phyloP scores from a whole-genome alignment of 768 basidiomycete species.

The Leucocoprinus leucothites region DNA sequence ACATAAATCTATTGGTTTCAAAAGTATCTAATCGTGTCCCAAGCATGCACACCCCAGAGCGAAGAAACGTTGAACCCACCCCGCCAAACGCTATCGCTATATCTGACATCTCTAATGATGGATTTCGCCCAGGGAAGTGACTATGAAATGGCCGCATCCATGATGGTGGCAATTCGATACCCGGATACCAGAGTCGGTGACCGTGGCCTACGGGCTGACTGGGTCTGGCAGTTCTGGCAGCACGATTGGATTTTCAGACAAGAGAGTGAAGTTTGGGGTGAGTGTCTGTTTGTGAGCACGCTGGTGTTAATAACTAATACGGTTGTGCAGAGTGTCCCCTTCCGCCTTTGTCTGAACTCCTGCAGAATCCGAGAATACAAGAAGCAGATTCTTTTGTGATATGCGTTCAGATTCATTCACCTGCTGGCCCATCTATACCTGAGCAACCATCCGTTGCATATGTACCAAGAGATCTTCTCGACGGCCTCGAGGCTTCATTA shows the following conservation, averaged over 20 bases:
- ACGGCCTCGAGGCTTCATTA: conserved; percentile 66
- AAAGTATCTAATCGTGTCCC: conserved; percentile 8
- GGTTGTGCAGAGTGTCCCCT: conserved; percentile 51
- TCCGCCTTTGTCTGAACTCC: conserved; percentile 56
- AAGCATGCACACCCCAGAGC: conserved; percentile 22
- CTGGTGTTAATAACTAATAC: not conserved
- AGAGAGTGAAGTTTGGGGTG: conserved; percentile 75
- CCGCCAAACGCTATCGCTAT: conserved; percentile 53
- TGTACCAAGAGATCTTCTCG: conserved; percentile 63
- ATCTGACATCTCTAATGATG: conserved; percentile 61
- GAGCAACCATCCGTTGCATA: conserved; percentile 64
- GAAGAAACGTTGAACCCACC: conserved; percentile 19
- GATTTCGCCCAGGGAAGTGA: conserved; percentile 55
- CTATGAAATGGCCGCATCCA: conserved; percentile 59
- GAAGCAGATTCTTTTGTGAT: conserved; percentile 70
- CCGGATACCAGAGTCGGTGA: conserved; percentile 58
- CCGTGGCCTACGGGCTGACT: conserved; percentile 62
- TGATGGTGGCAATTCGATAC: conserved; percentile 72
- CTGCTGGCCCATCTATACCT: conserved; percentile 53
- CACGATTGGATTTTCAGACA: conserved; percentile 68
- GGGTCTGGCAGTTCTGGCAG: conserved; percentile 75
- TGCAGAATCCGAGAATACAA: conserved; percentile 55
- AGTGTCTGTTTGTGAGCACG: conserved; percentile 16
- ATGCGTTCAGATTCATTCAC: conserved; percentile 72
- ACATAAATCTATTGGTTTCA: not conserved